Percentiles rank a stretch among this genome's conserved stretches.
phyloP scores from a whole-genome alignment of 108 stramenopile genomes.

The Conticribra weissflogii region DNA sequence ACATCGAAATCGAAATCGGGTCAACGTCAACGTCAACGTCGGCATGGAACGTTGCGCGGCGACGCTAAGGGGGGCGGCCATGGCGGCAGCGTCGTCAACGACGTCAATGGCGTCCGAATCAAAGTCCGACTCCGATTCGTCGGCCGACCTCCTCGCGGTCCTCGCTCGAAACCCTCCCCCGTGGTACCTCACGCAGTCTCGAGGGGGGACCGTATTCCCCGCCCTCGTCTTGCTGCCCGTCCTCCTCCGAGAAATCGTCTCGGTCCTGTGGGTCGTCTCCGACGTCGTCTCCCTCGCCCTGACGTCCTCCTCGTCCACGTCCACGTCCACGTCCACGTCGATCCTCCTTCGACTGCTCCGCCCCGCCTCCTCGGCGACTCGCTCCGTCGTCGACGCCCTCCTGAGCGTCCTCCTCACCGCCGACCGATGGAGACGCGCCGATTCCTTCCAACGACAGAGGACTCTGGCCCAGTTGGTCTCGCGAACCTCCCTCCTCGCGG shows the following conservation, averaged over 20 bases:
- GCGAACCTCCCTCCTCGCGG: slow-evolving; percentile 58
- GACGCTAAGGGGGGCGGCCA: slow-evolving; percentile 7
- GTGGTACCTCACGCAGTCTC: slow-evolving; percentile 43
- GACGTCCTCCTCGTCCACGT: slow-evolving; percentile 39
- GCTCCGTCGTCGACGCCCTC: slow-evolving; percentile 61
- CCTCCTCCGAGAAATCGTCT: slow-evolving; percentile 70
- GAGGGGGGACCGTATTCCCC: slow-evolving; percentile 23
- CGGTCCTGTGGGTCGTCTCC: slow-evolving; percentile 61
- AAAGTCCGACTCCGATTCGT: not conserved
- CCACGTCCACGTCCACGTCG: too few relatives aligned
- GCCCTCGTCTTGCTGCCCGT: slow-evolving; percentile 61
- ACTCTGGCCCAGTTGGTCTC: slow-evolving; percentile 70
- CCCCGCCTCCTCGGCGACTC: slow-evolving; percentile 21
- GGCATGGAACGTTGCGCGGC: slow-evolving; percentile 26
- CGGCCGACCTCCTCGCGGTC: slow-evolving; percentile 19
- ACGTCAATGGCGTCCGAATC: not conserved
- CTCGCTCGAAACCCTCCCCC: slow-evolving; percentile 30
- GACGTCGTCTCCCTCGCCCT: slow-evolving; percentile 54
- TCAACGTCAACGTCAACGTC: too few relatives aligned
- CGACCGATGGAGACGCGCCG: slow-evolving; percentile 62
- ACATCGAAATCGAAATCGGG: too few relatives aligned
- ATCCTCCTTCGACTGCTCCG: too few relatives aligned
- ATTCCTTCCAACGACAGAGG: slow-evolving; percentile 67
- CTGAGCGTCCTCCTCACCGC: slow-evolving; percentile 72
- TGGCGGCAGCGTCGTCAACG: not conserved